Conservation (phyloP, 352 stramenopile species). For the Pythium dissimile region DNA sequence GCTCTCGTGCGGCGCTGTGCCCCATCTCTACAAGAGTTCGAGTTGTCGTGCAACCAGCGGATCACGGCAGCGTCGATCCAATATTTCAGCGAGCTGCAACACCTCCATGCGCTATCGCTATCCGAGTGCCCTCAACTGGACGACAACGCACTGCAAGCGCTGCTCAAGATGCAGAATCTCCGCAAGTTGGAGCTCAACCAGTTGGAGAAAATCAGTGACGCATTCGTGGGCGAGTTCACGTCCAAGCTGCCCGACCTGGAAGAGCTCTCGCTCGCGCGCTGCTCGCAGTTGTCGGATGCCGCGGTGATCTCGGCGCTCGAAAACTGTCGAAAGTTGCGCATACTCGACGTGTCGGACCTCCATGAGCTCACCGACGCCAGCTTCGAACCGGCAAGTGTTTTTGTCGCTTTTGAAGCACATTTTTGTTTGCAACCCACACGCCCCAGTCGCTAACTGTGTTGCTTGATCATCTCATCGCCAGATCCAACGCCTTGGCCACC, state of each 20-base stretch:
- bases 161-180: conserved; percentile 60
- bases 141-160: conserved; percentile 48
- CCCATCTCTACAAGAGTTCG: conserved; percentile 66
- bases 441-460: background rate
- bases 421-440: background rate
- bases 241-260: conserved; percentile 46
- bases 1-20: conserved; percentile 62
- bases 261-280: conserved; percentile 67
- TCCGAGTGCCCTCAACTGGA: conserved; percentile 79
- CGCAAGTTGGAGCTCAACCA: conserved; percentile 71
- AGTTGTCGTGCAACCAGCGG: conserved; percentile 81
- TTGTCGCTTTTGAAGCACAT: background rate
- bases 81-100: conserved; percentile 63
- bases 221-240: conserved; percentile 47
- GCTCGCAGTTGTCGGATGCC: conserved; percentile 58
- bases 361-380: conserved; percentile 58
- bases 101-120: conserved; percentile 60
- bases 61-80: conserved; percentile 75
- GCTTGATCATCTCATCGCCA: conserved; percentile 6
- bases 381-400: conserved; percentile 50
- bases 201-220: conserved; percentile 69
- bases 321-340: conserved; percentile 50
- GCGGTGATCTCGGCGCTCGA: conserved; percentile 46
- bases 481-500: conserved; percentile 47
- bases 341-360: conserved; percentile 69